phyloP scores from a whole-genome alignment of 805 yeast species.

The Starmerella gropengiesseri region DNA sequence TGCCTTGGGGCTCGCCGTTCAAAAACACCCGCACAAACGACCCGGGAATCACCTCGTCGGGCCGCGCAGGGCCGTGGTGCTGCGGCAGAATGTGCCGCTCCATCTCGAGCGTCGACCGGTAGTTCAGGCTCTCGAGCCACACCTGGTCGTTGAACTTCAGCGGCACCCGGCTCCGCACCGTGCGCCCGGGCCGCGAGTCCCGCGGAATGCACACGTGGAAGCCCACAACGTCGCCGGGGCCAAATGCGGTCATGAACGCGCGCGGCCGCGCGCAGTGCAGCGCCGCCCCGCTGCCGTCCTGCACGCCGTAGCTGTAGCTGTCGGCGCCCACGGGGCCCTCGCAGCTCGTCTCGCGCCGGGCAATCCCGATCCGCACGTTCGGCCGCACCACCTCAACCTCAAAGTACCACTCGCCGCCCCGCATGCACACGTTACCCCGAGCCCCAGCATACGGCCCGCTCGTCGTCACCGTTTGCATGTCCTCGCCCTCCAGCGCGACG shows the following conservation, averaged over 20 bases:
- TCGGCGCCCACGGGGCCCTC: slow-evolving; percentile 96
- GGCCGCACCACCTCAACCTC: slow-evolving; percentile 54
- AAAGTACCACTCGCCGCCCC: slow-evolving; percentile 71
- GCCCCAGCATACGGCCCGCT: slow-evolving; percentile 70
- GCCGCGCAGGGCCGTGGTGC: slow-evolving; percentile 10
- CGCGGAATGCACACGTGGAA: slow-evolving; percentile 59
- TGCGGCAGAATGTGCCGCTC: slow-evolving; percentile 48
- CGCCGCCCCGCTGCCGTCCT: slow-evolving; percentile 64
- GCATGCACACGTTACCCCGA: slow-evolving; percentile 58
- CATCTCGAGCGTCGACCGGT: slow-evolving; percentile 55
- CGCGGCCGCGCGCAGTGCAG: slow-evolving; percentile 64
- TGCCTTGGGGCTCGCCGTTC: slow-evolving; percentile 60
- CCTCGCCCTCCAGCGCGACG: slow-evolving; percentile 4
- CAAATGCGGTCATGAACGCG: slow-evolving; percentile 48
- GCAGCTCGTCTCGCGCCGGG: slow-evolving; percentile 73
- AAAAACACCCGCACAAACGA: slow-evolving; percentile 61
- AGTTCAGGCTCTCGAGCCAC: slow-evolving; percentile 79
- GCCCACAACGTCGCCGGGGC: slow-evolving; percentile 75
- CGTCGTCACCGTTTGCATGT: slow-evolving; percentile 38
- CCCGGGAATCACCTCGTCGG: slow-evolving; percentile 27
- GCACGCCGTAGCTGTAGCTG: slow-evolving; percentile 82
- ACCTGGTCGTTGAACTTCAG: slow-evolving; percentile 66
- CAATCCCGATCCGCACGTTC: slow-evolving; percentile 65
- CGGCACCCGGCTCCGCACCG: slow-evolving; percentile 69
- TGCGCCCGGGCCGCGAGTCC: slow-evolving; percentile 19